These are phyloP conservation scores for Clonostachys rhizophaga DNA, from an alignment of 2,329 filamentous ascomycete species.

Conservation along the genomic window DNA sequence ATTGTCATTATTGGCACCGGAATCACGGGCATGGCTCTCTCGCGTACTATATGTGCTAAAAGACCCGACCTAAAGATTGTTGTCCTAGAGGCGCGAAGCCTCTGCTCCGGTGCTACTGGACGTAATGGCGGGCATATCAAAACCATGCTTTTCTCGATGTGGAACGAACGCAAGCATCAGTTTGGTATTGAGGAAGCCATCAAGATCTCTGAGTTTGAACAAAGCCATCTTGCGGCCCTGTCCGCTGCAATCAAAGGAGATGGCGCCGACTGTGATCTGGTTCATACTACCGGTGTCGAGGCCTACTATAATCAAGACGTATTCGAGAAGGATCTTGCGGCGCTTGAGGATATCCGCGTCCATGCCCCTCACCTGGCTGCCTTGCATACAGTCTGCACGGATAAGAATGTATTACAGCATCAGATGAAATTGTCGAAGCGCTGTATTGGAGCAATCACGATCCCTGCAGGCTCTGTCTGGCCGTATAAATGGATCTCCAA, in stretches of 20 bases:
- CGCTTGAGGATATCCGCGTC: slow-evolving; percentile 7
- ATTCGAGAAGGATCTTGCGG: slow-evolving; percentile 7
- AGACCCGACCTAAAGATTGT: slow-evolving; percentile 6
- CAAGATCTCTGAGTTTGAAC: slow-evolving; percentile 4
- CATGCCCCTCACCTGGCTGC: slow-evolving; percentile 6
- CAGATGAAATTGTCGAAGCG: slow-evolving; percentile 11
- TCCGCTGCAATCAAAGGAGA: not conserved
- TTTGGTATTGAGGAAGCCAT: slow-evolving; percentile 6
- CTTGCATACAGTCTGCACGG: slow-evolving; percentile 5
- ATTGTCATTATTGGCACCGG: slow-evolving; percentile 12
- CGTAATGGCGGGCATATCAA: slow-evolving; percentile 13
- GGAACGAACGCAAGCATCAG: slow-evolving; percentile 5
- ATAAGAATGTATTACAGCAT: slow-evolving; percentile 1
- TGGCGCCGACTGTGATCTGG: slow-evolving; percentile 6
- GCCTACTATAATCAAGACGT: slow-evolving; percentile 6
- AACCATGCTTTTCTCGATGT: slow-evolving; percentile 5
- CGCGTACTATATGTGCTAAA: slow-evolving; percentile 5
- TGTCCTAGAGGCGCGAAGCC: slow-evolving; percentile 8
- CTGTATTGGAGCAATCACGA: slow-evolving; percentile 18
- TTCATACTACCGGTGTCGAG: slow-evolving; percentile 4
- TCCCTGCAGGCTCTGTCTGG: slow-evolving; percentile 11
- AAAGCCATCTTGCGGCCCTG: slow-evolving; percentile 4
- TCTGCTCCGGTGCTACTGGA: slow-evolving; percentile 13
- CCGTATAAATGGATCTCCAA: slow-evolving; percentile 13
- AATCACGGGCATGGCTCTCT: slow-evolving; percentile 10